These are phyloP conservation scores for Didymellaceae sp. DNA, from an alignment of 2,329 filamentous ascomycete species.

Conservation along the genomic window DNA sequence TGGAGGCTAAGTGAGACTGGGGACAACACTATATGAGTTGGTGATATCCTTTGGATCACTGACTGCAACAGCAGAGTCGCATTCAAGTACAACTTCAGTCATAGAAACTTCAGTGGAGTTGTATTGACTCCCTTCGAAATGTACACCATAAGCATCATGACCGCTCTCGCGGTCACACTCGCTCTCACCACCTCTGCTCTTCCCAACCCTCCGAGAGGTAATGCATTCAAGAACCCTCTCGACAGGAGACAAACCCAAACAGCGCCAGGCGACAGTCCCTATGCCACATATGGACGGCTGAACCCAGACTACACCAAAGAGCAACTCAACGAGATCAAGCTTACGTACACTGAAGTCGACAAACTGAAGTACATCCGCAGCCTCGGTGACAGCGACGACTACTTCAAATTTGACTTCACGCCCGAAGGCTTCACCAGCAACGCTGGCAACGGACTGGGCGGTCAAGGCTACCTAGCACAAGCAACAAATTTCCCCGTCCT, in stretches of 20 bases:
- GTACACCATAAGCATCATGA: not conserved
- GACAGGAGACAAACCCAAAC: conserved; percentile 2
- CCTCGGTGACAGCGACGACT: conserved; percentile 4
- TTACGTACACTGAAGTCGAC: conserved; percentile 8
- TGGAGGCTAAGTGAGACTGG: too few species aligned
- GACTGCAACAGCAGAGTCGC: not conserved
- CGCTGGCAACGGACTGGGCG: conserved; percentile 5
- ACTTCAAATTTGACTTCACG: conserved; percentile 11
- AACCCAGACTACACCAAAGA: conserved; percentile 6
- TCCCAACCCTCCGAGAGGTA: not conserved
- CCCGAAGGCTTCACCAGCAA: conserved; percentile 5
- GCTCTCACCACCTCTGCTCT: not conserved
- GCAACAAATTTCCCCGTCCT: conserved; percentile 5
- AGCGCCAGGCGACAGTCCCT: not conserved
- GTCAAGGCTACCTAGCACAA: conserved; percentile 5
- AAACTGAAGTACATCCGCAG: conserved; percentile 9
- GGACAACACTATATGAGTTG: too few species aligned
- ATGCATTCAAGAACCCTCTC: not conserved
- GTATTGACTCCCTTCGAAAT: too few species aligned
- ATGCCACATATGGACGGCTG: conserved; percentile 1
- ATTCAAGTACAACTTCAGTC: not conserved
- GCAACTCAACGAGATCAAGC: conserved; percentile 7
- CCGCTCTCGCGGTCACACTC: not conserved
- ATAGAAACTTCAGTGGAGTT: too few species aligned
- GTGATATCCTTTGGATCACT: too few species aligned